Evolutionary conservation across 805 yeast species (phyloP), one percentile per base, ranked within the genome.

Genomic region (Candida coquimbonensis): DNA sequence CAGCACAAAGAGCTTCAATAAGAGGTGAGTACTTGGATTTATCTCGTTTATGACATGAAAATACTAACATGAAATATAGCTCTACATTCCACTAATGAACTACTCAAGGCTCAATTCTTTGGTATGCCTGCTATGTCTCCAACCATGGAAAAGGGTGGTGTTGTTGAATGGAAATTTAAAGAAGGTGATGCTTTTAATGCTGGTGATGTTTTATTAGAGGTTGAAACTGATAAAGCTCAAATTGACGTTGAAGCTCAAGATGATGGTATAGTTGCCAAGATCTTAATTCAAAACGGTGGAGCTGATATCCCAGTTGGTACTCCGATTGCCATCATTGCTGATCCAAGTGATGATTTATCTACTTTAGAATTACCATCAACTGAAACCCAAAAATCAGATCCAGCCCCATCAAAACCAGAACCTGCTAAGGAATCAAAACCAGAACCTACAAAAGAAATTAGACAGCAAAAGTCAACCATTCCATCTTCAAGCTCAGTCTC

Each of bases 41-140:
- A 31, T 17, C 16, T 14, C 7, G 26, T 7, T 14, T 35, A 25
- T 42, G n/a, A 32, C 14, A 31, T 14, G 6, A 14, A 7, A 16
- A 41, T 41, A 46, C 38, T 42, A 42, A 42, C 44, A n/a, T 3
- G 6, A 33, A 7, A n/a, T 9, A 35, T 27, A 50, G 57, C 46
- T 17, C 43, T 68, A 43, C 66, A 63, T 44, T 48, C 53, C 8
- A 49, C 63, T 8, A 33, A 43, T n/a, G 44, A 47, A 9, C 27
- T 55, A 4, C 44, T 41, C 26, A 57, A 60, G 43, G 70, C 69
- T 12, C 59, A 63, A 44, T 62, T 77, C 53, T 88, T 87, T 68
- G 81, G 73, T 44, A 91, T 91, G 98, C 99, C 99, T 5, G 97
- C 99, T 25, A 87, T 91, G 96, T 90, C 97, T 6, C 99, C 99